These are phyloP conservation scores for Cyberlindnera misumaiensis DNA, from an alignment of 805 yeast species.

Conservation along the genomic window DNA sequence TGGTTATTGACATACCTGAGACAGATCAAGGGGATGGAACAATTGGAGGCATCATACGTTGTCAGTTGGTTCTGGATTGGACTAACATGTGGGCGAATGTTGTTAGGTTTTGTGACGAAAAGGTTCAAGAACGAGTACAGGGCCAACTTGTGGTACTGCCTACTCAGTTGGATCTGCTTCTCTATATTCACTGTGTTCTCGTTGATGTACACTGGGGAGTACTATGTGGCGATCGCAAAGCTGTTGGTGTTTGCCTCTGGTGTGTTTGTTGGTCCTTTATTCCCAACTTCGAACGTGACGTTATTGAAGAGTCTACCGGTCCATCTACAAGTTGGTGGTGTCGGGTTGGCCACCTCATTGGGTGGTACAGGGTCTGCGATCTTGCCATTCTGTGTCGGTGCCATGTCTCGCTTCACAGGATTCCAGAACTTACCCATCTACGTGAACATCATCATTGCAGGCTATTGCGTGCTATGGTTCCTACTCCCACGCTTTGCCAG, in stretches of 20 bases:
- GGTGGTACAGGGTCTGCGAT: slow-evolving; percentile 85
- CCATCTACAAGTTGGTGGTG: slow-evolving; percentile 53
- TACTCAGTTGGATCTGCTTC: slow-evolving; percentile 27
- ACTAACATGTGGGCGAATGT: slow-evolving; percentile 54
- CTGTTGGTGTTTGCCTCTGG: slow-evolving; percentile 39
- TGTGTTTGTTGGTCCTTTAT: slow-evolving; percentile 59
- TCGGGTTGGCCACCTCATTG: slow-evolving; percentile 69
- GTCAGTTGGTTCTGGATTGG: slow-evolving; percentile 73
- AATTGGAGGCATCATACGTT: slow-evolving; percentile 47
- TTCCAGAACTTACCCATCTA: slow-evolving; percentile 6
- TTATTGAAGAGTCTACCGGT: slow-evolving; percentile 57
- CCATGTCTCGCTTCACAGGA: slow-evolving; percentile 13
- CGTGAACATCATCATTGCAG: slow-evolving; percentile 5
- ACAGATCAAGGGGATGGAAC: slow-evolving; percentile 43
- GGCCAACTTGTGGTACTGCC: slow-evolving; percentile 28
- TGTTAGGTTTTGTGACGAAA: slow-evolving; percentile 48
- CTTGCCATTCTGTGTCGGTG: slow-evolving; percentile 60
- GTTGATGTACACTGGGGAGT: slow-evolving; percentile 3
- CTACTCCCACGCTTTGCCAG: background rate
- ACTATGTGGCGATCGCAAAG: slow-evolving; percentile 7
- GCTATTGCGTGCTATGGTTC: slow-evolving; percentile 9
- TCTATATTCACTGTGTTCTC: slow-evolving; percentile 16
- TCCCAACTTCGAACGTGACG: slow-evolving; percentile 66
- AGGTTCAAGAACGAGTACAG: slow-evolving; percentile 39
- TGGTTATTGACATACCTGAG: slow-evolving; percentile 64